Conservation (phyloP, 345 rosid species). For the Raphanus raphanistrum region DNA sequence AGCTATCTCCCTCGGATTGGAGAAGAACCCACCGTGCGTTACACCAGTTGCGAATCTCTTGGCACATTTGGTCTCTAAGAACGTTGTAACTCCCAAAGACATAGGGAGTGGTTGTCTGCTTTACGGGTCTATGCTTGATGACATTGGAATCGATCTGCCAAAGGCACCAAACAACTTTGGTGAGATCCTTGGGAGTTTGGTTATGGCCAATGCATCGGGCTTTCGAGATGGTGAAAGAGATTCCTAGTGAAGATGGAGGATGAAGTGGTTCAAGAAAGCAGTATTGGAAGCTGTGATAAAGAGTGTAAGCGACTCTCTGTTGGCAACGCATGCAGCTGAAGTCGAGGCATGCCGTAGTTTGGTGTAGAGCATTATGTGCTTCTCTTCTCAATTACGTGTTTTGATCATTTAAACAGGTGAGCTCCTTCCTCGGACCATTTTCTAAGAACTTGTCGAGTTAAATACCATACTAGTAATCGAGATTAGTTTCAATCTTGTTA, state of each 20-base stretch:
- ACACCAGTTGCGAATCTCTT: conserved; percentile 56
- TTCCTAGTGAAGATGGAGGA: conserved; percentile 72
- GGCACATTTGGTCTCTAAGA: conserved; percentile 49
- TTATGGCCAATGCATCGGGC: conserved; percentile 51
- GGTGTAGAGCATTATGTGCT: conserved; percentile 2
- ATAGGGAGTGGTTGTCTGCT: conserved; percentile 66
- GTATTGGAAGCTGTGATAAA: conserved; percentile 57
- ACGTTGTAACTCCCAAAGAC: conserved; percentile 52
- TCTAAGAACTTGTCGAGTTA: conserved; percentile 8
- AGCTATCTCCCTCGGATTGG: conserved; percentile 70
- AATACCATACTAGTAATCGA: conserved; percentile 26
- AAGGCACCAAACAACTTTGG: conserved; percentile 81
- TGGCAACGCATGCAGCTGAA: conserved; percentile 56
- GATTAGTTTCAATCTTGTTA: conserved; percentile 28
- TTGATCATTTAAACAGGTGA: conserved; percentile 26
- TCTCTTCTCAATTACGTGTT: conserved; percentile 13
- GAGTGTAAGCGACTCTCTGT: conserved; percentile 42
- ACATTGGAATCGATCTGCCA: conserved; percentile 82
- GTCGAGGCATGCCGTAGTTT: conserved; percentile 64
- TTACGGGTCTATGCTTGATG: conserved; percentile 76
- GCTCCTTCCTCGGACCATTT: conserved; percentile 13
- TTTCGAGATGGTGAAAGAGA: conserved; percentile 58
- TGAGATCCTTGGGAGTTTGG: conserved; percentile 64
- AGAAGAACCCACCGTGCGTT: conserved; percentile 65
- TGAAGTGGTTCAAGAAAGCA: conserved; percentile 50